Conservation (phyloP, 2,329 filamentous ascomycete species). For the Aschersonia sp. region DNA sequence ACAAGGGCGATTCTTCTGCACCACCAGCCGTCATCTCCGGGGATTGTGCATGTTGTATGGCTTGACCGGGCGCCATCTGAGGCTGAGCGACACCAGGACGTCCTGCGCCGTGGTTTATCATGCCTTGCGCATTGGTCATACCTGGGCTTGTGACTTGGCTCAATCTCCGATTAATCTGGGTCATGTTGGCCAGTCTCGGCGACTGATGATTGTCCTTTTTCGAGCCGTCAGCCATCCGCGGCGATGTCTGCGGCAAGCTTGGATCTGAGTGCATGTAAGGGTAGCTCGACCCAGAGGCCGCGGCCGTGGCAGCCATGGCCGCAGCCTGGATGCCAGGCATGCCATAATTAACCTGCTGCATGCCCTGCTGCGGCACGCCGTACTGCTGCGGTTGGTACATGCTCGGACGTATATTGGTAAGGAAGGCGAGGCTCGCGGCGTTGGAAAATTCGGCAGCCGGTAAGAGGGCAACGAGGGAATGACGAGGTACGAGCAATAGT, state of each 20-base stretch:
- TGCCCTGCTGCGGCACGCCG: conserved; percentile 55
- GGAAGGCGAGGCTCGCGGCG: background rate
- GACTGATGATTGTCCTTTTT: conserved; percentile 62
- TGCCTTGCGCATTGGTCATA: conserved; percentile 56
- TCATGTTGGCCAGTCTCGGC: conserved; percentile 53
- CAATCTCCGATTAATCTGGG: conserved; percentile 52
- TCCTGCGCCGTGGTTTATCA: conserved; percentile 53
- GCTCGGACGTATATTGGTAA: conserved; percentile 26
- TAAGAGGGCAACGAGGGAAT: background rate
- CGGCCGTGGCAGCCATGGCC: conserved; percentile 82
- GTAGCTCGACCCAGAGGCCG: conserved; percentile 69
- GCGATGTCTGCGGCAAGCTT: conserved; percentile 55
- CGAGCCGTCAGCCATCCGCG: conserved; percentile 62
- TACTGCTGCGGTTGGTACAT: conserved; percentile 64
- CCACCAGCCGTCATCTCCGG: conserved; percentile 61
- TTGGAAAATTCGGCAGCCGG: background rate
- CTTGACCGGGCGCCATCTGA: conserved; percentile 45
- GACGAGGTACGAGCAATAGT: background rate
- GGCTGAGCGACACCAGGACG: conserved; percentile 39
- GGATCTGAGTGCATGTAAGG: conserved; percentile 60
- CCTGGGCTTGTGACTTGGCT: conserved; percentile 66
- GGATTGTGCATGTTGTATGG: conserved; percentile 56
- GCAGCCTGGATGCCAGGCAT: conserved; percentile 77
- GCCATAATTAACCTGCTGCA: conserved; percentile 53
- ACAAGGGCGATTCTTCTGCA: conserved; percentile 83